Percentiles rank a stretch among this genome's conserved stretches.
Evolutionary conservation across 257 asterid genomes (phyloP).

Genomic region (Fraxinus americana): DNA sequence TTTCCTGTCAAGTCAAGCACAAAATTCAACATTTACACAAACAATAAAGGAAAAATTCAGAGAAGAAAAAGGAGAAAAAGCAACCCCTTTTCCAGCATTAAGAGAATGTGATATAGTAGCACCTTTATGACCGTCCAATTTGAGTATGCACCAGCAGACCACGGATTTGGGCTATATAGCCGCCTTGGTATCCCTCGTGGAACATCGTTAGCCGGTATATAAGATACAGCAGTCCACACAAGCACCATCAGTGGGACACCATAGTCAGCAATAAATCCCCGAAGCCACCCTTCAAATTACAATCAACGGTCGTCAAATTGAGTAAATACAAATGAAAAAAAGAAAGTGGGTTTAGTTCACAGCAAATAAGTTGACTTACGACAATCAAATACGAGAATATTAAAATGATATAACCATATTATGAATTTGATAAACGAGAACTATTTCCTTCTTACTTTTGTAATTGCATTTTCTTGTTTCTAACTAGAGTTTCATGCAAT

Average conservation of each 20-base stretch:
- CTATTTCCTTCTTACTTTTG: too few relatives aligned
- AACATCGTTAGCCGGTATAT: slow-evolving; percentile 67
- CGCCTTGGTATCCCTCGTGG: slow-evolving; percentile 86
- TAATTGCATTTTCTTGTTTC: too few relatives aligned
- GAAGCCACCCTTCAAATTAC: slow-evolving; percentile 64
- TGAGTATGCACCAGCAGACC: slow-evolving; percentile 92
- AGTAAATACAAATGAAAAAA: not conserved
- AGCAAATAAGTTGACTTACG: not conserved
- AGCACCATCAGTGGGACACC: slow-evolving; percentile 97
- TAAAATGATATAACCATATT: too few relatives aligned
- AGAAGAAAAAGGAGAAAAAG: slow-evolving; percentile 1
- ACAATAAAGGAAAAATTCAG: not conserved
- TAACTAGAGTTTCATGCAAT: too few relatives aligned
- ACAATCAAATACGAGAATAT: too few relatives aligned
- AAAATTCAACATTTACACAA: not conserved
- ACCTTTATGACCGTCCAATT: slow-evolving; percentile 98
- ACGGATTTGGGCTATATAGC: slow-evolving; percentile 92
- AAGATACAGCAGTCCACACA: slow-evolving; percentile 87
- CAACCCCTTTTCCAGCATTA: too few relatives aligned
- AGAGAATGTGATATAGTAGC: not conserved
- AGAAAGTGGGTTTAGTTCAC: not conserved
- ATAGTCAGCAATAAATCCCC: slow-evolving; percentile 91
- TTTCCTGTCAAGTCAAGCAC: slow-evolving; percentile 55
- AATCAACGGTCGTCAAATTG: slow-evolving; percentile 23
- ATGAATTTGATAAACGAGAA: too few relatives aligned